These are phyloP conservation scores for Pichia occidentalis DNA, from an alignment of 805 yeast genomes.

Conservation along the genomic window DNA sequence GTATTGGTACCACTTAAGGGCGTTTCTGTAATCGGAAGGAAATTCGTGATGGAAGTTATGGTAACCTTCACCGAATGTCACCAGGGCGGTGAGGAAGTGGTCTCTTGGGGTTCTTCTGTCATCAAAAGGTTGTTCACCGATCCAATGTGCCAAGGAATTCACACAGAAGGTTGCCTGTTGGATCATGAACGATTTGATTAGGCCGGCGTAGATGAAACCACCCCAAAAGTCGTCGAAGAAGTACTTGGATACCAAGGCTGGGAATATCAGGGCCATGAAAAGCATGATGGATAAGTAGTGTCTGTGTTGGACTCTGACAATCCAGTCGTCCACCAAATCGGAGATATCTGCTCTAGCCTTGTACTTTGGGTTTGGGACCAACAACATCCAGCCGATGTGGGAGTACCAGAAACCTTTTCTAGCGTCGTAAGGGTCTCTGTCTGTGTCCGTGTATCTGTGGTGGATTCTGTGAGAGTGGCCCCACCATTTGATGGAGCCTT, in stretches of 20 bases:
- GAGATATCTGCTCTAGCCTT: slow-evolving; percentile 78
- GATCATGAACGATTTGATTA: slow-evolving; percentile 59
- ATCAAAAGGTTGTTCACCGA: slow-evolving; percentile 80
- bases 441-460: slow-evolving; percentile 80
- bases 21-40: slow-evolving; percentile 85
- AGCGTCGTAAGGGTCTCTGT: slow-evolving; percentile 82
- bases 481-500: slow-evolving; percentile 90
- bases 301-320: slow-evolving; percentile 75
- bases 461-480: slow-evolving; percentile 79
- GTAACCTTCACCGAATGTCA: slow-evolving; percentile 85
- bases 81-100: slow-evolving; percentile 71
- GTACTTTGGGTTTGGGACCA: slow-evolving; percentile 73
- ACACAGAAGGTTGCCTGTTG: slow-evolving; percentile 87
- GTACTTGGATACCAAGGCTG: slow-evolving; percentile 50
- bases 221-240: slow-evolving; percentile 58
- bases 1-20: slow-evolving; percentile 80
- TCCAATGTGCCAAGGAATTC: slow-evolving; percentile 81
- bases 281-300: slow-evolving; percentile 63
- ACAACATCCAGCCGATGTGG: slow-evolving; percentile 83
- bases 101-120: slow-evolving; percentile 85
- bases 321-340: slow-evolving; percentile 72
- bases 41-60: slow-evolving; percentile 89
- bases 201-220: slow-evolving; percentile 72
- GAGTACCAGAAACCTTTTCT: slow-evolving; percentile 78
- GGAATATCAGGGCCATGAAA: slow-evolving; percentile 53